Base-by-base conservation (phyloP, 345 rosid genomes). In the Arabis hirsuta region DNA sequence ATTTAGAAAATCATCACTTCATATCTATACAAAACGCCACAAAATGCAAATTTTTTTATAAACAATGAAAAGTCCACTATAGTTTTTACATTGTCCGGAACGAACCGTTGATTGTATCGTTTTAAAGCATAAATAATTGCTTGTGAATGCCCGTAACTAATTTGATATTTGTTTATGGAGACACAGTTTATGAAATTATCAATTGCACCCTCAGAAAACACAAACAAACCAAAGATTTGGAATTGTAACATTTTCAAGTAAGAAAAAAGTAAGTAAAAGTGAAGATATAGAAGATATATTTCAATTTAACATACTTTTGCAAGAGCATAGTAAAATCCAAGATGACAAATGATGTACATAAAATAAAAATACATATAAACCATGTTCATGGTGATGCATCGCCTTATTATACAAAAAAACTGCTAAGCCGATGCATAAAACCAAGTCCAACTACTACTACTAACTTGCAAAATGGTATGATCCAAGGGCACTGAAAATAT, bases 361-460 rank as follows among this genome's bases (percentile, higher is more conserved):
- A 22, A 45, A 52, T 52, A 62, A 75, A 60, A 52, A 60, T 45
- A 62, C 74, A 76, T 43, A 47, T n/a, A 46, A 62, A 36, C 44
- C 36, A 52, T 68, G 26, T 76, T 63, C 59, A 47, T 48, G 71
- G 72, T 47, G 56, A 34, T 4, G 76, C 80, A 76, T 70, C 76
- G 76, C 42, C 80, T 76, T 76, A 75, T 70, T 70, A 63, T 76
- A 76, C 80, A 64, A 76, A 76, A 74, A 76, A 76, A 2, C 76
- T 76, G 60, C 60, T 70, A 76, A 76, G 80, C 42, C 80, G 66
- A 76, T 76, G 76, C 76, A 62, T 26, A 38, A 67, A 74, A 20
- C 69, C 55, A 75, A 75, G 63, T 24, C 39, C 50, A 36, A 74
- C 67, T 67, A 67, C 51, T 67, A 66, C 50, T 61, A 47, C 64